Evolutionary conservation across 139 green algal genomes (phyloP).

Genomic region (Haematococcus lacustris): DNA sequence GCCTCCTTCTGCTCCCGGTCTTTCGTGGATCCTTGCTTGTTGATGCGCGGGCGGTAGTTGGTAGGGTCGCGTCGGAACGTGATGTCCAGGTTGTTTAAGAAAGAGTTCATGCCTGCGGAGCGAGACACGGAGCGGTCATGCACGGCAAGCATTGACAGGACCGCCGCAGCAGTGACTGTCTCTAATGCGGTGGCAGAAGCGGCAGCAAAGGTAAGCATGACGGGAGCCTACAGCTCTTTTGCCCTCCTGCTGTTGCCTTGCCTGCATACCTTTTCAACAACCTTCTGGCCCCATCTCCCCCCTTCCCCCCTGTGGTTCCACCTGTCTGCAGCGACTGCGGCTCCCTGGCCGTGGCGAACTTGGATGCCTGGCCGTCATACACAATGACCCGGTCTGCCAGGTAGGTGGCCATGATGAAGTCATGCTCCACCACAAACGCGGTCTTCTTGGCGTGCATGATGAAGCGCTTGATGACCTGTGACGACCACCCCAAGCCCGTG

Average conservation of each 20-base stretch:
- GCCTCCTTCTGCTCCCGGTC: constrained; percentile 94
- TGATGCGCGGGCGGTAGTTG: constrained; percentile 98
- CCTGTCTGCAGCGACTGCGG: constrained; percentile 79
- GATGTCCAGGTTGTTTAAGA: constrained; percentile 93
- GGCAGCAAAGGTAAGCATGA: no score
- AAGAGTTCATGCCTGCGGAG: constrained; percentile 79
- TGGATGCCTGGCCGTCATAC: constrained; percentile 87
- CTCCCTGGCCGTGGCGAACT: constrained; percentile 62
- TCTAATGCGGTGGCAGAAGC: not conserved
- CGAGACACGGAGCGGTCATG: not conserved
- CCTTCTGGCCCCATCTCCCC: no score
- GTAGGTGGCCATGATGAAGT: constrained; percentile 99
- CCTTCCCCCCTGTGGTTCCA: no score
- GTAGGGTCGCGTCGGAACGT: constrained; percentile 97
- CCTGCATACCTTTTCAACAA: no score
- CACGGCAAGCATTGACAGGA: not conserved
- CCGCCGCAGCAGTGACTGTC: not conserved
- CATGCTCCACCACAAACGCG: constrained; percentile 99
- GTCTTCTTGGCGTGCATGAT: constrained; percentile 99
- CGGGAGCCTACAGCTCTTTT: no score
- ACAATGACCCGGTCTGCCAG: constrained; percentile 95
- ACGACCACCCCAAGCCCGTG: no score
- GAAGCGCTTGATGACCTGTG: constrained; percentile 98
- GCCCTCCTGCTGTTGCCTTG: no score
- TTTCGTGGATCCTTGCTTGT: constrained; percentile 92